Evolutionary conservation across 768 basidiomycete species (phyloP).

Genomic region (Gloeophyllum trabeum): DNA sequence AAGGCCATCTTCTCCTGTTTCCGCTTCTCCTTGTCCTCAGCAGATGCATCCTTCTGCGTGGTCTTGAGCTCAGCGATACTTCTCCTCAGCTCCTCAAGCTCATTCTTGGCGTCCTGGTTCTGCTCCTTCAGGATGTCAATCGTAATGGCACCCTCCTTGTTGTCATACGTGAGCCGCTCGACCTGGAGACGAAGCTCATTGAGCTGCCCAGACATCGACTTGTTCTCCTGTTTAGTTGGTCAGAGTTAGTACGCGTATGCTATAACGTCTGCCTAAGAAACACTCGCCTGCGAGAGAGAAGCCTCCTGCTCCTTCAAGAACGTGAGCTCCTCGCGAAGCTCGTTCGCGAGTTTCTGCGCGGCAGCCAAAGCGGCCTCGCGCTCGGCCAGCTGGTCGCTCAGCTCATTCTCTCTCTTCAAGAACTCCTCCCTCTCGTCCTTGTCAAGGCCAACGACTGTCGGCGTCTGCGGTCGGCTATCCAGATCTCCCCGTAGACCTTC

Average conservation of each 20-base stretch:
- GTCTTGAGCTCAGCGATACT: slow-evolving; percentile 68
- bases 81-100: slow-evolving; percentile 84
- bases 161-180: slow-evolving; percentile 89
- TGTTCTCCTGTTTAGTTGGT: slow-evolving; percentile 62
- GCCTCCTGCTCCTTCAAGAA: slow-evolving; percentile 90
- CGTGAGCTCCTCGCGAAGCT: slow-evolving; percentile 78
- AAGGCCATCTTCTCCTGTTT: slow-evolving; percentile 99
- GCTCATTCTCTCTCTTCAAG: slow-evolving; percentile 90
- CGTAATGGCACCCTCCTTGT: slow-evolving; percentile 88
- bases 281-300: slow-evolving; percentile 56
- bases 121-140: slow-evolving; percentile 94
- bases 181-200: slow-evolving; percentile 88
- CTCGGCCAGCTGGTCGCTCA: slow-evolving; percentile 88
- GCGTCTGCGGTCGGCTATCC: slow-evolving; percentile 86
- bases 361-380: slow-evolving; percentile 72
- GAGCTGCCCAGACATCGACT: slow-evolving; percentile 84
- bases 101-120: slow-evolving; percentile 74
- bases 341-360: slow-evolving; percentile 80
- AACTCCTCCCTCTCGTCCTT: slow-evolving; percentile 98
- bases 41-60: slow-evolving; percentile 73
- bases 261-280: slow-evolving; percentile 1
- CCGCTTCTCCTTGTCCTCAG: slow-evolving; percentile 96
- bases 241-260: slow-evolving; percentile 1
- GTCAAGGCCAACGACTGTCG: slow-evolving; percentile 77
- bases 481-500: slow-evolving; percentile 63